Base-by-base conservation (phyloP, 345 rosid genomes). In the Euphorbia tirucalli region DNA sequence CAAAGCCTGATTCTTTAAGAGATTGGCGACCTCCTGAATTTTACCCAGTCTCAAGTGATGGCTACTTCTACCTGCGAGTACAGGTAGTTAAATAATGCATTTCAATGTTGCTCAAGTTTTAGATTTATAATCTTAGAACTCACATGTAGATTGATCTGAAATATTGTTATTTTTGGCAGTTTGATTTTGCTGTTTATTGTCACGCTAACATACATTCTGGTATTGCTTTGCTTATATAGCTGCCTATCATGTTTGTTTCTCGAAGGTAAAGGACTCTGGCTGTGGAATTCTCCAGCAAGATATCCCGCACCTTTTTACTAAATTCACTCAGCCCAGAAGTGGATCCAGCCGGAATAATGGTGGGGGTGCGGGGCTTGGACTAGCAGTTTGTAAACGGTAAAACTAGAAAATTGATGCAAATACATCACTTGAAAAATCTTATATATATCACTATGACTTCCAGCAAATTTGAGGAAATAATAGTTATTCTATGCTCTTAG, bases 371-470 rank as follows among this genome's bases (percentile, higher is more conserved):
- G 98, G 97, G 69, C 92, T 95, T 32, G 99, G 99, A 57, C 96
- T 95, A 52, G 99, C 99, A 61, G 85, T 95, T 70, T 87, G 92
- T 69, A 95, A 82, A 86, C 75, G 99, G 99, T 94, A 87, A 63
- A 78, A 37, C 27, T 35, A n/a, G 31, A 66, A 61, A 68, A 63
- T 46, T 19, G 71, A 15, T 60, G 65, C 73, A n/a, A 8, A 41
- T 37, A 18, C 61, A 31, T 65, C 54, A 28, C 65, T 28, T 62
- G 2, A 31, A 60, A 27, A 57, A 11, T 11, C 8, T 31, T 35
- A 0, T 11, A 2, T 32, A 2, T 32, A 32, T 32, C 37, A 32
- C 5, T 32, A 32, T 32, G 37, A 32, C 37, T 32, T 32, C 5
- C 37, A 2, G 37, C 37, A 32, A 32, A n/a, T n/a, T n/a, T 32